Conservation (phyloP, 1,139 yeast species). For the Suhomyces wounanorum region DNA sequence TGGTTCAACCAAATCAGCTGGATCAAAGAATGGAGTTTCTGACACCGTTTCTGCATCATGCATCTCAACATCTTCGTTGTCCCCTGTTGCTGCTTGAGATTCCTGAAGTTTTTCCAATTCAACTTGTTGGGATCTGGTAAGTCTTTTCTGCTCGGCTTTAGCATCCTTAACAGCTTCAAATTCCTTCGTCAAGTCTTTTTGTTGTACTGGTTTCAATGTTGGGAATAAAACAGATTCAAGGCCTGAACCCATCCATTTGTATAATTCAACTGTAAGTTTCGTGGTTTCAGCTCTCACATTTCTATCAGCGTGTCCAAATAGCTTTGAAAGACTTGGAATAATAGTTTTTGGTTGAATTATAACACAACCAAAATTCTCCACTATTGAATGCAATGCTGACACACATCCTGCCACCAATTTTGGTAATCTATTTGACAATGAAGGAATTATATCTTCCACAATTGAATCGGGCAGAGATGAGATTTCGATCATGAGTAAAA, state of each 20-base stretch:
- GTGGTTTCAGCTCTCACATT: conserved; percentile 83
- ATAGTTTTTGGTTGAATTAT: conserved; percentile 59
- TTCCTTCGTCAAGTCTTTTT: conserved; percentile 73
- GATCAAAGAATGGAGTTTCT: conserved; percentile 30
- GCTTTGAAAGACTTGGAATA: conserved; percentile 60
- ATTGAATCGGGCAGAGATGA: conserved; percentile 62
- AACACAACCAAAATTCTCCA: conserved; percentile 71
- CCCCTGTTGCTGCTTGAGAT: conserved; percentile 16
- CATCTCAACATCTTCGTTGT: conserved; percentile 46
- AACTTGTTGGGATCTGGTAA: conserved; percentile 52
- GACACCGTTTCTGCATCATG: conserved; percentile 24
- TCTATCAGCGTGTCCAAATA: conserved; percentile 85
- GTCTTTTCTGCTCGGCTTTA: conserved; percentile 56
- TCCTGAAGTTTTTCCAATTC: conserved; percentile 20
- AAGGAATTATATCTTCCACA: conserved; percentile 67
- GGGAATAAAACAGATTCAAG: conserved; percentile 63
- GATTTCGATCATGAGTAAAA: conserved; percentile 64
- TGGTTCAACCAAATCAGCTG: conserved; percentile 44
- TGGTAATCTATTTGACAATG: conserved; percentile 66
- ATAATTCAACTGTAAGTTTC: conserved; percentile 66
- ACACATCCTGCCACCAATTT: conserved; percentile 75
- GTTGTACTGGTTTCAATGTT: conserved; percentile 87
- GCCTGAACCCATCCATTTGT: conserved; percentile 74
- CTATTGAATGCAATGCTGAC: conserved; percentile 55
- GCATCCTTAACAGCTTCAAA: conserved; percentile 56